phyloP scores from a whole-genome alignment of 768 basidiomycete species.

The Trametes cinnabarina region DNA sequence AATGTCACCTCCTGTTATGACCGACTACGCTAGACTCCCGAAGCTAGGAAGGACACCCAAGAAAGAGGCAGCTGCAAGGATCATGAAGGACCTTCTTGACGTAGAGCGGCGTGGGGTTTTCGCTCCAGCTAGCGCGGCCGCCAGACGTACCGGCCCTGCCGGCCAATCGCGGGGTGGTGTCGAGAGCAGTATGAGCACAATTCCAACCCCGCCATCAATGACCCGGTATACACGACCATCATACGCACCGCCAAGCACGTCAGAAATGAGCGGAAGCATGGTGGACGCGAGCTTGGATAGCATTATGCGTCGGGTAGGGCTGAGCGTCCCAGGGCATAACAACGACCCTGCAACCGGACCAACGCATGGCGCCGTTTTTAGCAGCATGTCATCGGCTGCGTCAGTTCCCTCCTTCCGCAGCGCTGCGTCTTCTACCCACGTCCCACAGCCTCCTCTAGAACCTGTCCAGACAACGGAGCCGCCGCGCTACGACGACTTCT shows the following conservation, averaged over 20 bases:
- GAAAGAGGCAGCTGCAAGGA: slow-evolving; percentile 68
- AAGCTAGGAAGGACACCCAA: slow-evolving; percentile 62
- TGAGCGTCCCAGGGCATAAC: slow-evolving; percentile 35
- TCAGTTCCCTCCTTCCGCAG: slow-evolving; percentile 13
- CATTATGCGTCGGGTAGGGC: slow-evolving; percentile 63
- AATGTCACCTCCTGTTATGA: slow-evolving; percentile 54
- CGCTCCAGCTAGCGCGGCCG: background rate
- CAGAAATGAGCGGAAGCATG: slow-evolving; percentile 42
- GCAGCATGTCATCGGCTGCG: slow-evolving; percentile 15
- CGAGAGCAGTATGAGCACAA: slow-evolving; percentile 67
- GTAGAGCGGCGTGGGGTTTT: slow-evolving; percentile 21
- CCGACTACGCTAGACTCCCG: slow-evolving; percentile 47
- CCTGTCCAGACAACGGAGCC: slow-evolving; percentile 27
- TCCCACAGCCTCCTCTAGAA: background rate
- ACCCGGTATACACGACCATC: slow-evolving; percentile 56
- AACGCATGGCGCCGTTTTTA: slow-evolving; percentile 5
- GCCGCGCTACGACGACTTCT: slow-evolving; percentile 26
- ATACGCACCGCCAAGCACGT: slow-evolving; percentile 23
- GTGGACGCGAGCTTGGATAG: slow-evolving; percentile 63
- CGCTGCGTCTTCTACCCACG: background rate
- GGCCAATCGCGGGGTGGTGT: slow-evolving; percentile 12
- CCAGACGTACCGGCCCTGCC: background rate
- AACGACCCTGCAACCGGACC: background rate
- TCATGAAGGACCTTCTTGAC: slow-evolving; percentile 58
- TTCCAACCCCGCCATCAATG: slow-evolving; percentile 69